Evolutionary conservation across 129 eudicot species (phyloP), one percentile per base, ranked within the genome.

Genomic region (Apium graveolens): DNA sequence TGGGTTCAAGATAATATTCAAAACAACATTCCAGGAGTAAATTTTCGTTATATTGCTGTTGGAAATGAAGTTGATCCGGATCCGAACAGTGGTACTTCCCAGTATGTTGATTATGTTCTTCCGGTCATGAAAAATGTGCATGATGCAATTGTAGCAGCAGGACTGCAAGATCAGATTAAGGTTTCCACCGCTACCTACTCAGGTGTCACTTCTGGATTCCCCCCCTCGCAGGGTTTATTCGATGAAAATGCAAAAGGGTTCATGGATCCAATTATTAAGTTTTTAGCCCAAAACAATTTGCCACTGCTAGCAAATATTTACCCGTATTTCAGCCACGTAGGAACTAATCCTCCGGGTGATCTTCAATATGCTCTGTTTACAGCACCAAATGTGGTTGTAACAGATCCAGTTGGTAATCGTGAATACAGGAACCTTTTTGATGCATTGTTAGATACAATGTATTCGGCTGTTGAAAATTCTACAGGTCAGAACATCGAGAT

Each of bases 31-130:
- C 66, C 31, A 57, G 66, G 66, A 24, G 66, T 57, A 1, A 57
- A 3, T 0, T 57, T 57, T 57, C 66, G 66, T 57, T 57, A 57
- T 5, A 57, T 57, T 24, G 31, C 66, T 8, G 66, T 57, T 0
- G 66, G 66, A n/a, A 57, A 57, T 3, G 66, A 57, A 57, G 66
- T 57, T 57, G 66, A 57, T 57, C 66, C 66, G 9, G 66, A 57
- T 57, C 66, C 66, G 9, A 57, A 57, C 66, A 57, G 31, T n/a
- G 66, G 12, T 57, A 57, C 66, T 8, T 57, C 66, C 5, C 31
- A 3, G 14, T 57, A 57, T n/a, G 66, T 57, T 57, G n/a, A 57
- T 57, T 3, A 1, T 9, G 66, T 57, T 7, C 66, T 57, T n/a
- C 66, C 66, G 1, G 66, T 14, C 31, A 57, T 57, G 66, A 57